Base-by-base conservation (phyloP, 768 basidiomycete species). In the Pisolithus albus region DNA sequence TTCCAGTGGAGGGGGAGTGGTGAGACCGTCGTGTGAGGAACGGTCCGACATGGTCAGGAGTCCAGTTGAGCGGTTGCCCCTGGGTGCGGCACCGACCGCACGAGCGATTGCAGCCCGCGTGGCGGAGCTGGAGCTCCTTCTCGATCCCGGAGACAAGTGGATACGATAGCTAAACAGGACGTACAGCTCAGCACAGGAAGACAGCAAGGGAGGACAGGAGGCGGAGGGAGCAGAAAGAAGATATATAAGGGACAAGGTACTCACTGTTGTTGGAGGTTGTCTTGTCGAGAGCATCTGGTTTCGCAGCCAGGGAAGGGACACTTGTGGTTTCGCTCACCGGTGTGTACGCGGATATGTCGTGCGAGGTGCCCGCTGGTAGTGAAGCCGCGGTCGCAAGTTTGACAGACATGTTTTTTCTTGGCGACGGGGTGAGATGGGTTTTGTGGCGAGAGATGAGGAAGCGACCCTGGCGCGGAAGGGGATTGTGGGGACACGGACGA, bases 231-330 rank as follows among this genome's bases (percentile, higher is more conserved):
- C 16, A 15, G 21, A 30, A 15, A 15, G 26, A 30, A 15, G 11
- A 46, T 44, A 30, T 41, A 54, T 47, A 56, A n/a, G n/a, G 46
- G 47, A 36, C 16, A 4, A 23, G 3, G 10, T 15, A 55, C 66
- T 53, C 15, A 67, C 66, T 67, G 66, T n/a, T 67, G 66, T 24
- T 67, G 82, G 16, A 95, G 76, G 58, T 95, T 95, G 60, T 95
- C 92, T 67, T 92, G 90, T 32, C 92, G 75, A 10, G 88, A 91
- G 58, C 92, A 94, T 16, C 88, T 78, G 1, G 91, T 93, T 60
- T 92, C 88, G 66, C 92, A 95, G 21, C 91, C 92, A n/a, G 92
- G 92, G 72, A 91, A 94, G 32, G 92, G 92, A 62, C 92, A 95
- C 53, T 83, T 88, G 72, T 93, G 89, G 69, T 93, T 92, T 55